Evolutionary conservation across 495 filamentous ascomycete species (phyloP), one percentile per base, ranked within the genome.

Genomic region (Durotheca rogersii): DNA sequence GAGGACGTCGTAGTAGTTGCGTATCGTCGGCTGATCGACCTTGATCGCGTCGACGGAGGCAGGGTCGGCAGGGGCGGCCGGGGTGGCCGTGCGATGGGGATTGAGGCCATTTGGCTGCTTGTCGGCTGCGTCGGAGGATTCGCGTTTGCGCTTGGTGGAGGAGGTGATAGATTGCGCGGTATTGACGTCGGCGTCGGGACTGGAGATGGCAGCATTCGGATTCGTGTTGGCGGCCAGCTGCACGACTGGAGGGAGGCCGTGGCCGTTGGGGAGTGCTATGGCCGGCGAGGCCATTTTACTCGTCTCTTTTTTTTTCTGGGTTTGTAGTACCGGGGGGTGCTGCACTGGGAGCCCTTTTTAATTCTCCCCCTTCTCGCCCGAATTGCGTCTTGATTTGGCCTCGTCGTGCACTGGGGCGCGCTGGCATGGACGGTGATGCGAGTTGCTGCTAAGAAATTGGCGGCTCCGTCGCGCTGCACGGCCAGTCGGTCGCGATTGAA

Each of bases 111-210:
- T 62, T 17, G 43, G 47, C 34, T 39, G 56, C 11, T 53, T 57
- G n/a, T 62, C 60, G 45, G 60, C 57, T 44, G 72, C 71, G 45
- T 73, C 70, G 55, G 51, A 69, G 7, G 70, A 51, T 58, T 78
- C 78, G 71, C 76, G 78, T 66, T 81, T 81, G 58, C 78, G 73
- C 69, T 81, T 81, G 63, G 69, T 68, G 35, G 74, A 71, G 43
- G 65, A 64, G 53, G 63, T 65, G 61, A 65, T 48, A 14, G 65
- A 69, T 25, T 73, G 71, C 55, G 72, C 70, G 46, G 62, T 60
- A 41, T 67, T 55, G 61, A 38, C 11, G 9, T 66, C 58, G 45
- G 20, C 31, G 36, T 50, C 32, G 17, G 53, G n/a, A 39, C 23
- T 27, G 23, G 23, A 27, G 23, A 27, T 27, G 23, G 30, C 44